Conservation (phyloP, 2,329 filamentous ascomycete species). For the Ophiostoma quercus region DNA sequence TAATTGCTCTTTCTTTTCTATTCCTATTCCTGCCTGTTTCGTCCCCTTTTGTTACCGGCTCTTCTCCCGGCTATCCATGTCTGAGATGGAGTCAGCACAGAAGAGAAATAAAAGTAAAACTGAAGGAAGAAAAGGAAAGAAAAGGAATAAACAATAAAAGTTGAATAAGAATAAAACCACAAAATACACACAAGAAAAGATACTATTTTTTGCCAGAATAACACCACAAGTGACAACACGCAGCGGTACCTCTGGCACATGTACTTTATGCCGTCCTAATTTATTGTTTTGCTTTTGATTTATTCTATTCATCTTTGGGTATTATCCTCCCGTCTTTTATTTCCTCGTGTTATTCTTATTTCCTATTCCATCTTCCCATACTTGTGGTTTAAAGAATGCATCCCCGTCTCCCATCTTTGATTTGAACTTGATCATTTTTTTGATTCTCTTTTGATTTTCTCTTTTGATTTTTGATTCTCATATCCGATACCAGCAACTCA, state of each 20-base stretch:
- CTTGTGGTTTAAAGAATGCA: slow-evolving; percentile 1
- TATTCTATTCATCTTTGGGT: neutral
- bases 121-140: slow-evolving; percentile 12
- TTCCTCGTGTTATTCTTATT: neutral
- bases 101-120: neutral
- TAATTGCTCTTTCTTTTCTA: neutral
- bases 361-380: neutral
- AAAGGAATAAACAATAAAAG: slow-evolving; percentile 7
- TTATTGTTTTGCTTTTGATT: neutral
- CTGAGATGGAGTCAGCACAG: slow-evolving; percentile 2
- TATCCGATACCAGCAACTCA: neutral
- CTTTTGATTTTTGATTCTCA: neutral
- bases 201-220: slow-evolving; percentile 17
- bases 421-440: neutral
- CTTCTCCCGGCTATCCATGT: neutral
- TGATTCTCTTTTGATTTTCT: neutral
- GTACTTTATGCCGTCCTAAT: slow-evolving; percentile 1
- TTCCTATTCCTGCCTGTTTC: neutral
- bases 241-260: slow-evolving; percentile 8
- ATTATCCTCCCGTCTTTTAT: slow-evolving; percentile 7
- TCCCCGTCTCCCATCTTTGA: neutral
- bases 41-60: neutral
- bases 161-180: neutral
- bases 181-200: neutral
- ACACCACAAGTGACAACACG: slow-evolving; percentile 15